Evolutionary conservation across 1,284 basidiomycete species (phyloP).

Genomic region (Apiotrichum gracile): DNA sequence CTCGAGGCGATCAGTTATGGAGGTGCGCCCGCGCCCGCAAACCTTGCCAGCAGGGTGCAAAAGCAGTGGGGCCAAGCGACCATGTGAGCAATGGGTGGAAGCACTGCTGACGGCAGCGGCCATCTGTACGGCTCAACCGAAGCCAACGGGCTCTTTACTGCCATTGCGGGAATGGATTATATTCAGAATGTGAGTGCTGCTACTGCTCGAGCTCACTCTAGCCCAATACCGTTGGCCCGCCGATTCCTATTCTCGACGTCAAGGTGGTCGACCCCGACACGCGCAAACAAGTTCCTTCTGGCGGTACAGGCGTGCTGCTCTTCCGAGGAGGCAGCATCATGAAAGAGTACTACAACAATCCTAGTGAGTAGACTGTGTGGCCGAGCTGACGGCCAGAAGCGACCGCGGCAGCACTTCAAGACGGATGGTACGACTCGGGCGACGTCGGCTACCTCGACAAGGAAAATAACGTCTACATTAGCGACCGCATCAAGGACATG

Average conservation of each 20-base stretch:
- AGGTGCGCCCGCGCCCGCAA: constrained; percentile 34
- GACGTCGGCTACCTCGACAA: constrained; percentile 35
- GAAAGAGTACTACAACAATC: constrained; percentile 28
- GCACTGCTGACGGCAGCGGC: not conserved
- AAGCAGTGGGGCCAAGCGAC: constrained; percentile 26
- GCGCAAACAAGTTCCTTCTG: constrained; percentile 12
- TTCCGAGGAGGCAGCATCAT: constrained; percentile 36
- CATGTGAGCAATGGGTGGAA: not conserved
- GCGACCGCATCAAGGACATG: constrained; percentile 33
- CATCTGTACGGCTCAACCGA: constrained; percentile 39
- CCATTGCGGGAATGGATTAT: constrained; percentile 35
- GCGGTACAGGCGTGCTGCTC: constrained; percentile 28
- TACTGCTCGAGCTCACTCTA: not conserved
- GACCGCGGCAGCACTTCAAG: constrained; percentile 10
- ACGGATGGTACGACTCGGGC: constrained; percentile 40
- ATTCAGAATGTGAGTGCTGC: constrained; percentile 5
- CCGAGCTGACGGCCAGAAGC: not conserved
- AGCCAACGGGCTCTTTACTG: constrained; percentile 37
- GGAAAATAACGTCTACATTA: constrained; percentile 35
- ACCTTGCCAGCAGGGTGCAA: constrained; percentile 28
- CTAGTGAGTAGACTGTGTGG: not conserved
- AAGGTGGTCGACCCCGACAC: constrained; percentile 32
- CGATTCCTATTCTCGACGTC: constrained; percentile 32
- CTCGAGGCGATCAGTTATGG: constrained; percentile 38
- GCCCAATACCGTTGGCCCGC: constrained; percentile 18